phyloP scores from a whole-genome alignment of 768 basidiomycete species.

The Suillus paluster region DNA sequence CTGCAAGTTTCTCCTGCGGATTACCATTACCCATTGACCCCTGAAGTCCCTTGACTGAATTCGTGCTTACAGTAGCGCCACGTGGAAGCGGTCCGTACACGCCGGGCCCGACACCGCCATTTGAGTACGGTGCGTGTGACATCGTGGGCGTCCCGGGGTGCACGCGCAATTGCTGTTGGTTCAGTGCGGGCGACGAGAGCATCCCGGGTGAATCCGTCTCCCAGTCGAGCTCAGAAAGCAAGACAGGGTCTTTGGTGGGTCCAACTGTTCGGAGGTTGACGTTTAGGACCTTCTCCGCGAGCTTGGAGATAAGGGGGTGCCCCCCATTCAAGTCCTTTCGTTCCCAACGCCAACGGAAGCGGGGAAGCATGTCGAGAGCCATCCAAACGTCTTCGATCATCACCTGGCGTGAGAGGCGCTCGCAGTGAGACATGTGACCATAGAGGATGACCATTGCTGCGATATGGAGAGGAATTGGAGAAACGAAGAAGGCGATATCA shows the following conservation, averaged over 20 bases:
- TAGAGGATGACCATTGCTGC: slow-evolving; percentile 91
- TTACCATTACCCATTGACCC: slow-evolving; percentile 29
- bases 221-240: slow-evolving; percentile 51
- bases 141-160: slow-evolving; percentile 42
- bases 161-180: slow-evolving; percentile 31
- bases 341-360: slow-evolving; percentile 92
- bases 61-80: slow-evolving; percentile 29
- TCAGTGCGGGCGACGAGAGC: slow-evolving; percentile 27
- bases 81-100: slow-evolving; percentile 34
- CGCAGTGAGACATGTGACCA: slow-evolving; percentile 82
- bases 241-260: slow-evolving; percentile 42
- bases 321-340: slow-evolving; percentile 79
- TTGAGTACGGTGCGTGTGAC: slow-evolving; percentile 37
- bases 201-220: slow-evolving; percentile 41
- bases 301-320: slow-evolving; percentile 82
- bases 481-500: slow-evolving; percentile 86
- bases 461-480: slow-evolving; percentile 87
- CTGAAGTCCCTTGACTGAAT: slow-evolving; percentile 32
- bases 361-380: slow-evolving; percentile 86
- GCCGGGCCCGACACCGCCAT: slow-evolving; percentile 29
- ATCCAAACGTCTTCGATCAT: slow-evolving; percentile 86
- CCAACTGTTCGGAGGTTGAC: slow-evolving; percentile 67
- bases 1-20: slow-evolving; percentile 49
- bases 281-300: slow-evolving; percentile 80
- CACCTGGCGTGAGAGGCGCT: slow-evolving; percentile 62